Base-by-base conservation (phyloP, 345 rosid genomes). In the Citrus medica region DNA sequence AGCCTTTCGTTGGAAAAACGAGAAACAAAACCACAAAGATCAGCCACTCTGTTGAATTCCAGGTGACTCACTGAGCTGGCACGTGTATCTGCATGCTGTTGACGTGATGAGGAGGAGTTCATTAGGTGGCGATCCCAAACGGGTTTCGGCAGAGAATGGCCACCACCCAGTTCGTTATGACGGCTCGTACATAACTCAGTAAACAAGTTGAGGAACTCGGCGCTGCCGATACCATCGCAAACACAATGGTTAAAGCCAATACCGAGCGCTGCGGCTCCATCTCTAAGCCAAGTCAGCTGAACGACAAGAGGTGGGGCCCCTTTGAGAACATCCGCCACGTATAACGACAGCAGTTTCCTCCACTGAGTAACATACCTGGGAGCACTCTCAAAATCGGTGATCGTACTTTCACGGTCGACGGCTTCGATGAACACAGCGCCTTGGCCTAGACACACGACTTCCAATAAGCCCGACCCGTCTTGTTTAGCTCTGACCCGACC, bases 271-370 rank as follows among this genome's bases (percentile, higher is more conserved):
- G 93, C 95, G 55, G 78, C 88, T 2, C 97, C 98, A 69, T 90
- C 97, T 62, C 77, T 75, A 13, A 93, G 93, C 98, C 98, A 94
- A 75, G 98, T 91, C 59, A 94, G 93, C 90, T 94, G 97, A 69
- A 93, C 81, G 1, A 88, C 94, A 22, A 94, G 84, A 6, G 87
- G 88, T 13, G 98, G 97, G 33, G 87, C 95, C 46, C 93, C 97
- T n/a, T 82, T 78, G 32, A 94, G 88, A 4, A 90, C 97, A 64
- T 94, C 98, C 1, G 81, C 81, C 84, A 88, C 93, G 74, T 85
- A 84, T 69, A 86, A 69, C 13, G 92, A 88, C 62, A 93, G 74
- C 40, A 94, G 85, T 76, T 86, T 89, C 80, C 93, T 84, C 98
- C 98, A 90, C 65, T 91, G 90, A 3, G 88, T 75, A 32, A 91